Percentiles rank a stretch among this genome's conserved stretches.
Conservation (phyloP, 2,329 filamentous ascomycete genomes). For the Microascus cirrosus region DNA sequence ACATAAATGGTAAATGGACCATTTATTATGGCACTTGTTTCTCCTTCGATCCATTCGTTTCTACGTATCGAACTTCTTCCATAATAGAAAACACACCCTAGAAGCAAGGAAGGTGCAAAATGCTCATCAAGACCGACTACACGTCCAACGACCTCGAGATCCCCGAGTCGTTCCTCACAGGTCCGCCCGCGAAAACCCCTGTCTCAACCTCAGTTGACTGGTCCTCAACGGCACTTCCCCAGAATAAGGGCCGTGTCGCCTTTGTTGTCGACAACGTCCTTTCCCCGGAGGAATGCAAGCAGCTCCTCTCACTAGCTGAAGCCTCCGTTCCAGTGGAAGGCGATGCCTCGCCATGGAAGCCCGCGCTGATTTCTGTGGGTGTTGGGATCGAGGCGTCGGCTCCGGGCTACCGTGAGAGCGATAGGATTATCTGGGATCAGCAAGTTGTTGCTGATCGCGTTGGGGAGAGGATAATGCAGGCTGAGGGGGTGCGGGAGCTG, state of each 20-base stretch:
- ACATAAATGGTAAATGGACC: too few species aligned
- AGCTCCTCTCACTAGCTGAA: conserved; percentile 40
- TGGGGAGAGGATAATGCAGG: conserved; percentile 43
- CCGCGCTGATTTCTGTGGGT: conserved; percentile 59
- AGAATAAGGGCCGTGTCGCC: conserved; percentile 42
- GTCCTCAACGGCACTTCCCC: conserved; percentile 27
- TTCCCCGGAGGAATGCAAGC: conserved; percentile 42
- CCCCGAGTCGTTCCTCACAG: conserved; percentile 32
- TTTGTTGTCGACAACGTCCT: conserved; percentile 51
- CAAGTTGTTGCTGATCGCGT: conserved; percentile 50
- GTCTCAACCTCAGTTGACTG: conserved; percentile 39
- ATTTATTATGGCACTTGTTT: too few species aligned
- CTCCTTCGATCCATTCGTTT: too few species aligned
- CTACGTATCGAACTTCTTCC: too few species aligned
- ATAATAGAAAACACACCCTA: too few species aligned
- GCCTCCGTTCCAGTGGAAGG: conserved; percentile 11
- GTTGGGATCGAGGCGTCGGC: conserved; percentile 45
- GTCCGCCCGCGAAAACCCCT: conserved; percentile 25
- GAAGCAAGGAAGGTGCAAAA: too few species aligned
- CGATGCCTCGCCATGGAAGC: conserved; percentile 39
- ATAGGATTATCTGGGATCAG: conserved; percentile 68
- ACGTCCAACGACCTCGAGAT: conserved; percentile 19
- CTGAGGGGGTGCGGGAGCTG: conserved; percentile 27
- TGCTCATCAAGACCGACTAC: conserved; percentile 12
- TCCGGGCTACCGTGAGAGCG: conserved; percentile 51